phyloP scores from a whole-genome alignment of 352 stramenopile genomes.

The Phytopythium sindhum region DNA sequence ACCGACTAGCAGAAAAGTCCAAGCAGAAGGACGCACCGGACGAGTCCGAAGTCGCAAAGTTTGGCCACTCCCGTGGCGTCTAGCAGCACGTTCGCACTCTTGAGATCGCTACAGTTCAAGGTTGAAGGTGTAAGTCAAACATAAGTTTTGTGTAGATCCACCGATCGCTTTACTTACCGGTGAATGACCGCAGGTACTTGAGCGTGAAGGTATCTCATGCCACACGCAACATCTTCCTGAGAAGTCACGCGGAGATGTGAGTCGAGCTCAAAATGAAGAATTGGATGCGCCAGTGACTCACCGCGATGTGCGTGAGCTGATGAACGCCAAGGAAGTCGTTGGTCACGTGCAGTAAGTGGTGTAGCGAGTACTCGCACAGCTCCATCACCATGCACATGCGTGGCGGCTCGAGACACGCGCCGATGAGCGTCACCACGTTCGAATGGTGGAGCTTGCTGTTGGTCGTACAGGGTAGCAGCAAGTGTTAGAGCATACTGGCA shows the following conservation, averaged over 20 bases:
- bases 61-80: constrained; percentile 72
- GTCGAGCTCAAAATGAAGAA: background rate
- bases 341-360: constrained; percentile 56
- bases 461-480: background rate
- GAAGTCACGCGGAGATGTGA: background rate
- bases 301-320: constrained; percentile 47
- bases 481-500: background rate
- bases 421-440: constrained; percentile 76
- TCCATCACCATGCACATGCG: constrained; percentile 85
- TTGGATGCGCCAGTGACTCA: constrained; percentile 11
- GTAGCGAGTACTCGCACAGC: constrained; percentile 62
- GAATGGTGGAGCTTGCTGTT: constrained; percentile 58
- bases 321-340: constrained; percentile 53
- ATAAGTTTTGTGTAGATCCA: too few relatives aligned
- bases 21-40: constrained; percentile 32
- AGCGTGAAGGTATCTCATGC: constrained; percentile 88
- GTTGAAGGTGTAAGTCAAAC: background rate
- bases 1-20: too few relatives aligned
- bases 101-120: constrained; percentile 67
- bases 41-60: constrained; percentile 91
- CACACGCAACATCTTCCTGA: constrained; percentile 72
- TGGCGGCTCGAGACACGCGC: constrained; percentile 65
- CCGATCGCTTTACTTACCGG: constrained; percentile 25
- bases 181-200: constrained; percentile 83
- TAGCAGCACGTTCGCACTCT: constrained; percentile 88